Conservation (phyloP, 495 filamentous ascomycete genomes). For the Penicillium lividum region DNA sequence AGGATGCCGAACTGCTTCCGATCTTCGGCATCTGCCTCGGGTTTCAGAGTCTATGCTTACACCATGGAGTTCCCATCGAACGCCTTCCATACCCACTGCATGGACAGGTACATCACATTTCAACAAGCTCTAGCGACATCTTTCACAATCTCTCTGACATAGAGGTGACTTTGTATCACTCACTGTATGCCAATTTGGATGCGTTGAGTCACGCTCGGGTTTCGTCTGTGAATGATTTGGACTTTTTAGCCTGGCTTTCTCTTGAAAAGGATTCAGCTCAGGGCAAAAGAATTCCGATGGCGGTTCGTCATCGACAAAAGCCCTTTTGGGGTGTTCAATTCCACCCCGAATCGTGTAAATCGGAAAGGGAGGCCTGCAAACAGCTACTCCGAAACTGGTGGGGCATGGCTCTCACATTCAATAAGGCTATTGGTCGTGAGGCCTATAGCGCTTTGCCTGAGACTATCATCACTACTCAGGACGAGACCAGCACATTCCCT, state of each 20-base stretch:
- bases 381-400: slow-evolving; percentile 79
- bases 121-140: slow-evolving; percentile 51
- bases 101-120: slow-evolving; percentile 71
- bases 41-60: slow-evolving; percentile 77
- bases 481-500: slow-evolving; percentile 26
- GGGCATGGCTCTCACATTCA: slow-evolving; percentile 39
- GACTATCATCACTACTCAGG: slow-evolving; percentile 26
- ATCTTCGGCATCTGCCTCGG: slow-evolving; percentile 91
- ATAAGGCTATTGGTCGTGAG: slow-evolving; percentile 37
- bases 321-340: slow-evolving; percentile 94
- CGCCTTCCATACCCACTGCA: slow-evolving; percentile 70
- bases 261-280: slow-evolving; percentile 18
- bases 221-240: slow-evolving; percentile 21
- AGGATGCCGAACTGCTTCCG: slow-evolving; percentile 59
- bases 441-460: slow-evolving; percentile 29
- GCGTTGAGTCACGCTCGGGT: not conserved
- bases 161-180: slow-evolving; percentile 85
- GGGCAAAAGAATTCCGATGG: slow-evolving; percentile 67
- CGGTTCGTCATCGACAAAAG: slow-evolving; percentile 62
- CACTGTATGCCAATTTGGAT: slow-evolving; percentile 64
- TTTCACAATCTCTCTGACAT: slow-evolving; percentile 58
- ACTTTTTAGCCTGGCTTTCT: slow-evolving; percentile 41
- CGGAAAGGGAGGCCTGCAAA: slow-evolving; percentile 62
- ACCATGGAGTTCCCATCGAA: slow-evolving; percentile 64
- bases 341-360: slow-evolving; percentile 93